Conservation (phyloP, 1,284 basidiomycete genomes). For the Filobasidium uniguttulatum region DNA sequence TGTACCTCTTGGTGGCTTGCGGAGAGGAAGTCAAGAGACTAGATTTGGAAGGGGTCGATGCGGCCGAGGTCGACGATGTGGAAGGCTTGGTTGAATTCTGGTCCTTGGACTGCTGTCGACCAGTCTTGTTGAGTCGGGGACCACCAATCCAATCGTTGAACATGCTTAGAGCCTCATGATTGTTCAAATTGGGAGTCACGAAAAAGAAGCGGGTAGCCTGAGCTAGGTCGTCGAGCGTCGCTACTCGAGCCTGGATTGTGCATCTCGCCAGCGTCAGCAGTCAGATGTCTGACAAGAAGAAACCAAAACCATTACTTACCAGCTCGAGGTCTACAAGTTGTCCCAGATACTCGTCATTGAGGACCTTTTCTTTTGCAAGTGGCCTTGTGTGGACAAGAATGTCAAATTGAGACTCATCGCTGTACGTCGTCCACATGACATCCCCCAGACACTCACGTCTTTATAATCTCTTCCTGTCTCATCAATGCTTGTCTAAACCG, state of each 20-base stretch:
- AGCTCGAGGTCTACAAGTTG: constrained; percentile 33
- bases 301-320: constrained; percentile 19
- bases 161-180: constrained; percentile 48
- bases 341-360: constrained; percentile 25
- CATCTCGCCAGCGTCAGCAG: too few species aligned
- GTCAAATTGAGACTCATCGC: too few species aligned
- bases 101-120: too few species aligned
- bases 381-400: too few species aligned
- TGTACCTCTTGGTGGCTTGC: too few species aligned
- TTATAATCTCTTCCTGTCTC: constrained; percentile 18
- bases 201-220: constrained; percentile 60
- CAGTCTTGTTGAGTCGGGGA: neutral
- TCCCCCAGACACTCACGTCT: constrained; percentile 25
- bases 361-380: too few species aligned
- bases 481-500: constrained; percentile 3
- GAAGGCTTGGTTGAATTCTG: constrained; percentile 17
- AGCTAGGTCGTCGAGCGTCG: constrained; percentile 55
- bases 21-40: too few species aligned
- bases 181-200: constrained; percentile 47
- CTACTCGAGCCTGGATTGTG: constrained; percentile 58
- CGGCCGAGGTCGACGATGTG: too few species aligned
- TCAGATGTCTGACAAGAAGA: neutral
- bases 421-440: too few species aligned
- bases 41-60: too few species aligned
- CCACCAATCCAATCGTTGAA: constrained; percentile 37